Percentiles rank a stretch among this genome's conserved stretches.
phyloP scores from a whole-genome alignment of 805 yeast genomes.

The Ogataea neopini region DNA sequence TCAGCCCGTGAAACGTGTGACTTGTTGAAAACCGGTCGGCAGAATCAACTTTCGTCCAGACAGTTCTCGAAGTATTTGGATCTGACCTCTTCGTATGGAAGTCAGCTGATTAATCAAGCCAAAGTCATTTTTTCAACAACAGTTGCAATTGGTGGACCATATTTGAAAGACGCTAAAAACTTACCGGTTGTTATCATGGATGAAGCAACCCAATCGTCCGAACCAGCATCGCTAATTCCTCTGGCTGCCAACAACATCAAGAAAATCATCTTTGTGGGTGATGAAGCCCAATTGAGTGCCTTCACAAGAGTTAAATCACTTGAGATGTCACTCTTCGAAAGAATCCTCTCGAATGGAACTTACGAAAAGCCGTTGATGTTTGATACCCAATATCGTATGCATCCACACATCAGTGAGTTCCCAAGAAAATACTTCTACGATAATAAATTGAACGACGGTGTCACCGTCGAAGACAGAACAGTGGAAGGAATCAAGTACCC shows the following conservation, averaged over 20 bases:
- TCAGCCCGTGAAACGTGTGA: constrained; percentile 43
- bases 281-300: constrained; percentile 72
- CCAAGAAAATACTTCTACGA: constrained; percentile 81
- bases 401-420: constrained; percentile 82
- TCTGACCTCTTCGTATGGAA: constrained; percentile 45
- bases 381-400: constrained; percentile 93
- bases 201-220: constrained; percentile 77
- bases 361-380: constrained; percentile 64
- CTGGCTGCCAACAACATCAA: constrained; percentile 66
- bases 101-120: constrained; percentile 58
- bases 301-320: constrained; percentile 68
- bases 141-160: constrained; percentile 69
- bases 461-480: constrained; percentile 50
- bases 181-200: constrained; percentile 73
- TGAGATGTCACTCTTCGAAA: constrained; percentile 67
- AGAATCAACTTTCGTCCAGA: constrained; percentile 40
- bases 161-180: constrained; percentile 50
- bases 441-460: constrained; percentile 70
- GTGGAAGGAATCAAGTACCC: constrained; percentile 54
- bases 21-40: constrained; percentile 46
- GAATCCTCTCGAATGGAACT: constrained; percentile 62
- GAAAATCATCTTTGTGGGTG: constrained; percentile 74
- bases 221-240: constrained; percentile 70
- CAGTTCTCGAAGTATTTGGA: constrained; percentile 52
- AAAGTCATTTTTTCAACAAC: constrained; percentile 73